These are phyloP conservation scores for Globisporangium cederbergense DNA, from an alignment of 352 stramenopile species.

Conservation along the genomic window DNA sequence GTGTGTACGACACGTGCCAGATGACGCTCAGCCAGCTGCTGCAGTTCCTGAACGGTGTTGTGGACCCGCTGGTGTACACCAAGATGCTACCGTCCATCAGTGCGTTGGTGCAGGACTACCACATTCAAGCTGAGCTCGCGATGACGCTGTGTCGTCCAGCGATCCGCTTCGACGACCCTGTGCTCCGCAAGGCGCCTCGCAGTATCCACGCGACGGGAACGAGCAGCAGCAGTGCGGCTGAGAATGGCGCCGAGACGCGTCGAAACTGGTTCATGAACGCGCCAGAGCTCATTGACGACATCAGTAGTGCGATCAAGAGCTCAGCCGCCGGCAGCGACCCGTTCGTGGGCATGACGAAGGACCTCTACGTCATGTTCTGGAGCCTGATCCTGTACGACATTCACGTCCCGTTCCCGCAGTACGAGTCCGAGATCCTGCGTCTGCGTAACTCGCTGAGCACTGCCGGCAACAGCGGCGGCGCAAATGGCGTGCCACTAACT, in stretches of 20 bases:
- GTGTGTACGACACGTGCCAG: constrained; percentile 82
- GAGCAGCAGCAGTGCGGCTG: constrained; percentile 22
- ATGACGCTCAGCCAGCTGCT: constrained; percentile 84
- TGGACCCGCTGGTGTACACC: constrained; percentile 64
- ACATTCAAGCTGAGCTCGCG: constrained; percentile 65
- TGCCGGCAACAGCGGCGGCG: constrained; percentile 21
- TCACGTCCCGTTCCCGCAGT: constrained; percentile 80
- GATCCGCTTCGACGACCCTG: constrained; percentile 69
- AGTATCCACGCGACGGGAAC: constrained; percentile 49
- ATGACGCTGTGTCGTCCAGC: constrained; percentile 78
- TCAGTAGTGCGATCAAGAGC: constrained; percentile 36
- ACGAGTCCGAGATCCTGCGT: constrained; percentile 78
- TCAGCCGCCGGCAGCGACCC: constrained; percentile 31
- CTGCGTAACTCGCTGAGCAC: constrained; percentile 57
- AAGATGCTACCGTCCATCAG: constrained; percentile 69
- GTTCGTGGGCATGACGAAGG: constrained; percentile 67
- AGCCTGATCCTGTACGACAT: constrained; percentile 86
- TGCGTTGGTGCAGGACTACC: constrained; percentile 67
- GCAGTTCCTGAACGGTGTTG: constrained; percentile 78
- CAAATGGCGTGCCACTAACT: constrained; percentile 21
- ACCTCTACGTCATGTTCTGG: constrained; percentile 86
- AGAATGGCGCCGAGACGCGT: constrained; percentile 15
- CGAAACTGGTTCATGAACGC: constrained; percentile 71
- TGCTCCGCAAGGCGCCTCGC: constrained; percentile 61
- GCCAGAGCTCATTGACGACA: constrained; percentile 50